phyloP scores from a whole-genome alignment of 1,139 yeast species.

The Yamadazyma diddensiae region DNA sequence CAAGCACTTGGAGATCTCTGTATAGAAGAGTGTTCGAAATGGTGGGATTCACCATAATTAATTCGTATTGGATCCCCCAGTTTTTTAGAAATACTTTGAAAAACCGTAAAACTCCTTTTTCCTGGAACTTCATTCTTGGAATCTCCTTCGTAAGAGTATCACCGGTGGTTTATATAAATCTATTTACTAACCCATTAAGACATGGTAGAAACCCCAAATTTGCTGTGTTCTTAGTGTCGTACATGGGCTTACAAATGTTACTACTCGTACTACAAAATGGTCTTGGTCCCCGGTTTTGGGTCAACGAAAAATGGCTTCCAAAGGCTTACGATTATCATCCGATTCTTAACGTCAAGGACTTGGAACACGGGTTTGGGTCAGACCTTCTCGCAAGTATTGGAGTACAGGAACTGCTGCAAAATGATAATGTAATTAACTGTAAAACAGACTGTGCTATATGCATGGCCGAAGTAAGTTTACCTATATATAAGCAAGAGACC shows the following conservation, averaged over 20 bases:
- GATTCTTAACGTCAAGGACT: conserved; percentile 53
- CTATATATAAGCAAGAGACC: conserved; percentile 35
- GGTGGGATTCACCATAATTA: conserved; percentile 46
- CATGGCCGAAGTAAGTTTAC: conserved; percentile 71
- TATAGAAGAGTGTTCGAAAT: conserved; percentile 60
- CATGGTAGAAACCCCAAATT: conserved; percentile 54
- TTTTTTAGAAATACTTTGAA: conserved; percentile 73
- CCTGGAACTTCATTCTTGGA: conserved; percentile 70
- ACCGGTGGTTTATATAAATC: conserved; percentile 64
- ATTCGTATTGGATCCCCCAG: conserved; percentile 91
- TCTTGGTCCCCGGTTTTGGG: conserved; percentile 80
- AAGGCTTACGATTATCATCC: conserved; percentile 83
- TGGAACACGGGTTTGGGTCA: conserved; percentile 54
- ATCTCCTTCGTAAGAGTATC: conserved; percentile 58
- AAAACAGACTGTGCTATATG: conserved; percentile 81
- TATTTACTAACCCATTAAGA: conserved; percentile 45
- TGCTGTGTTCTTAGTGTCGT: conserved; percentile 41
- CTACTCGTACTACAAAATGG: conserved; percentile 59
- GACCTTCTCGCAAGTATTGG: conserved; percentile 27
- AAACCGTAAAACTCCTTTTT: conserved; percentile 65
- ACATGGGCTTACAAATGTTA: conserved; percentile 57
- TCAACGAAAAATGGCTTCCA: conserved; percentile 72
- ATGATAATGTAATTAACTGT: conserved; percentile 26
- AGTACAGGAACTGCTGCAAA: conserved; percentile 19
- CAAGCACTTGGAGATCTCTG: conserved; percentile 61